Base-by-base conservation (phyloP, 2,329 filamentous ascomycete genomes). In the Fusarium sp. region DNA sequence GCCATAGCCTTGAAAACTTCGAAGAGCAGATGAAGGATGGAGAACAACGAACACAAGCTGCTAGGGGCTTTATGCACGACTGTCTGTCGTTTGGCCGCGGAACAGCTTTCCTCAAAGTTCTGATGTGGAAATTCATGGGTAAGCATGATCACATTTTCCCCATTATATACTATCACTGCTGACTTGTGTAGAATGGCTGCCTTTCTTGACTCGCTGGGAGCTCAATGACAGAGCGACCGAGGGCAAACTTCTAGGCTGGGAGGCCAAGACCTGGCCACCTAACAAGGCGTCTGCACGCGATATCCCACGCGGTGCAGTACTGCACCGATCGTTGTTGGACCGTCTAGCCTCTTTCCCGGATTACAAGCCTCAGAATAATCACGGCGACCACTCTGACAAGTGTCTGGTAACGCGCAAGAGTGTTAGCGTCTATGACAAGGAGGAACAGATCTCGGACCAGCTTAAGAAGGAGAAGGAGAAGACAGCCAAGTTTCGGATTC, bases 121-220 rank as follows among this genome's bases (percentile, higher is more conserved):
- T 83, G 10, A 48, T 83, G 11, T 84, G 82, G 82, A 82, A 81
- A 44, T 77, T 82, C 36, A 79, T 83, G 78, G 82, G 82, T 84
- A 73, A 78, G 81, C 31, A 34, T 9, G 4, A 23, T 23, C 23
- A 7, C 3, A 15, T 39, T 16, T n/a, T n/a, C 16, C 18, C 16
- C 10, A 23, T 41, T n/a, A 11, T 23, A 34, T 6, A 34, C 9
- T 3, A 9, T 34, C 31, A 34, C 12, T 6, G 31, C 31, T 34
- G 31, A 34, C 31, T 34, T n/a, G 8, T 47, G 15, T 31, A 47
- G 48, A 51, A 37, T 37, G 36, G 7, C 2, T 51, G 6, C 48
- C 48, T 6, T 37, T 37, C 18, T 37, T 51, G 10, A 31, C 34
- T 27, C 48, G 48, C 6, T 51, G 48, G 48, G 48, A 51, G 15